These are phyloP conservation scores for Tricladium varicosporioides DNA, from an alignment of 2,329 filamentous ascomycete genomes.

Conservation along the genomic window DNA sequence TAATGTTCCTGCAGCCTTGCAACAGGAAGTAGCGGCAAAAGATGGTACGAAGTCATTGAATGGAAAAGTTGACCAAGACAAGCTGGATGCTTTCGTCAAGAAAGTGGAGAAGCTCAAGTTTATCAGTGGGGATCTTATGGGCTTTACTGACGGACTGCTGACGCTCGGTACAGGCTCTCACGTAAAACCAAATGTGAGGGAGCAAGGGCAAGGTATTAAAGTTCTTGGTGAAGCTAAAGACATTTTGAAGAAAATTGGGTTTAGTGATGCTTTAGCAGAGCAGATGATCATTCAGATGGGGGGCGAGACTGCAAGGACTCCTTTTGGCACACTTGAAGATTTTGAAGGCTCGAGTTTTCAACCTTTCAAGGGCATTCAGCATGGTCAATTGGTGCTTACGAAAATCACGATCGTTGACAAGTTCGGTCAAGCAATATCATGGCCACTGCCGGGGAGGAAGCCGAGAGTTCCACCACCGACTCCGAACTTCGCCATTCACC, in stretches of 20 bases:
- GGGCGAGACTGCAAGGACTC: constrained; percentile 35
- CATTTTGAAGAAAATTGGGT: constrained; percentile 14
- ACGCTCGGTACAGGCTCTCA: constrained; percentile 39
- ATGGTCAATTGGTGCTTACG: constrained; percentile 46
- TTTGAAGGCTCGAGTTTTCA: constrained; percentile 21
- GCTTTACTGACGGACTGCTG: constrained; percentile 34
- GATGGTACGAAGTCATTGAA: background rate
- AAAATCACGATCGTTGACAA: constrained; percentile 50
- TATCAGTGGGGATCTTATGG: constrained; percentile 35
- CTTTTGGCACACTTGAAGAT: constrained; percentile 34
- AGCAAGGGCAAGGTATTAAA: no score
- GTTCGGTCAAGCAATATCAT: constrained; percentile 41
- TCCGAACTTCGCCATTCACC: constrained; percentile 7
- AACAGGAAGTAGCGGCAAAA: background rate
- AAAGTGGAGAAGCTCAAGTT: constrained; percentile 26
- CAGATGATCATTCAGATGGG: constrained; percentile 27
- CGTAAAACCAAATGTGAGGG: constrained; percentile 37
- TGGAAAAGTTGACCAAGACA: no score
- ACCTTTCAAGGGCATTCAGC: constrained; percentile 46
- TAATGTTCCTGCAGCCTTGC: background rate
- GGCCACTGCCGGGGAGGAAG: constrained; percentile 35
- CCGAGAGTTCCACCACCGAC: constrained; percentile 14
- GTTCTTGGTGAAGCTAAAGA: constrained; percentile 1
- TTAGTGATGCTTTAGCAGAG: constrained; percentile 22
- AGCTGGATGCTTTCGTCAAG: background rate